Evolutionary conservation across 2,329 filamentous ascomycete genomes (phyloP).

Genomic region (Nectriaceae sp.): DNA sequence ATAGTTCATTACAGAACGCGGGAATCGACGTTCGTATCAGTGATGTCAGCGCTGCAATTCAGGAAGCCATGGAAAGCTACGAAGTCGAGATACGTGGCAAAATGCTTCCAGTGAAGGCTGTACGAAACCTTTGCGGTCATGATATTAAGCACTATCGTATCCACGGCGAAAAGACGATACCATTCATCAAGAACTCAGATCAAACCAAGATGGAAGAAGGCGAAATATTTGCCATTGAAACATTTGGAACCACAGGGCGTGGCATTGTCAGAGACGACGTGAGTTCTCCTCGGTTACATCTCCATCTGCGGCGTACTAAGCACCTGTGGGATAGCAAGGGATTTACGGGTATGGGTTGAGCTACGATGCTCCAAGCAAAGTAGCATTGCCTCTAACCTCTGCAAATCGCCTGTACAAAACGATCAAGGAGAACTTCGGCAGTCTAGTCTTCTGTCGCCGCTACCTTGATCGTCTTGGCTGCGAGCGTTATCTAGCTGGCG

Average conservation of each 20-base stretch:
- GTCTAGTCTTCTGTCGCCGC: conserved; percentile 60
- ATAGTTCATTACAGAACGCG: conserved; percentile 42
- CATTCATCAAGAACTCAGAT: conserved; percentile 81
- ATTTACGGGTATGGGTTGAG: conserved; percentile 54
- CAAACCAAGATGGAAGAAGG: conserved; percentile 95
- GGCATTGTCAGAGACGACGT: conserved; percentile 76
- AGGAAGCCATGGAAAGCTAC: conserved; percentile 89
- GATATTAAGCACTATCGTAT: conserved; percentile 84
- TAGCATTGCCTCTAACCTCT: conserved; percentile 46
- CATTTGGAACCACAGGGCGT: conserved; percentile 86
- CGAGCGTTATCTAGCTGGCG: conserved; percentile 59
- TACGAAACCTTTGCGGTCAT: conserved; percentile 82
- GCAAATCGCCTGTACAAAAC: conserved; percentile 59
- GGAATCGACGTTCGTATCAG: conserved; percentile 87
- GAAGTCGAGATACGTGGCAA: conserved; percentile 78
- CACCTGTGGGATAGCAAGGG: conserved; percentile 37
- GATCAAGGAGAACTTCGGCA: conserved; percentile 64
- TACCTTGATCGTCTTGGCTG: conserved; percentile 65
- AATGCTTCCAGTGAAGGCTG: conserved; percentile 76
- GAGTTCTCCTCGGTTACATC: conserved; percentile 14
- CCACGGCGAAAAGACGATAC: conserved; percentile 86
- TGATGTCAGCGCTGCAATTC: conserved; percentile 78
- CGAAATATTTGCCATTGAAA: conserved; percentile 90
- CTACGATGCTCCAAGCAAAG: conserved; percentile 35
- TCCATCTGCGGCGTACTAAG: not conserved